Conservation (phyloP, 176 grass and related monocot genomes). For the Triticum dicoccoides region DNA sequence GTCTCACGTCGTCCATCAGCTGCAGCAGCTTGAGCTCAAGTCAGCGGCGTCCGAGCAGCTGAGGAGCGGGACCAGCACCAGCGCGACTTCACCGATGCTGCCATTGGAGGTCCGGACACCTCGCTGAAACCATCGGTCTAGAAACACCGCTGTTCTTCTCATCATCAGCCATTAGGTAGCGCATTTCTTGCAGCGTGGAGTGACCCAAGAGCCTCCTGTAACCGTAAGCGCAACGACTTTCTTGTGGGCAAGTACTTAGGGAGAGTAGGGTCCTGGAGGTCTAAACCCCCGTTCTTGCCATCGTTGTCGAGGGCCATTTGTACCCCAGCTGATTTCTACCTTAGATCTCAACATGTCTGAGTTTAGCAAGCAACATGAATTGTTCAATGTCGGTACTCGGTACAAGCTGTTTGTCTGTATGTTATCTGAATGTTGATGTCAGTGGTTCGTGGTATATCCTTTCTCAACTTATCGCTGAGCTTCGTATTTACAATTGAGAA, state of each 20-base stretch:
- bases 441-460: not conserved
- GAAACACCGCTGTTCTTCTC: not conserved
- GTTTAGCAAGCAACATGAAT: not conserved
- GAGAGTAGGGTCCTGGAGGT: not conserved
- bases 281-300: not conserved
- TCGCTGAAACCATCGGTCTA: constrained; percentile 30
- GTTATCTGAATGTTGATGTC: not conserved
- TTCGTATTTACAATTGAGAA: too few species aligned
- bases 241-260: not conserved
- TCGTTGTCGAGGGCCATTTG: not conserved
- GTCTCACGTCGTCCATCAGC: constrained; percentile 94
- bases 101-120: constrained; percentile 80
- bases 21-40: constrained; percentile 82
- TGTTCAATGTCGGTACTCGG: not conserved
- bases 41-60: constrained; percentile 56
- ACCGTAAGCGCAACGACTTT: constrained; percentile 9
- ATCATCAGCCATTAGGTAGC: not conserved
- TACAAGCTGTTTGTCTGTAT: not conserved
- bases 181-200: not conserved
- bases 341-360: not conserved
- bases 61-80: constrained; percentile 89
- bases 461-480: too few species aligned
- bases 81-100: constrained; percentile 83
- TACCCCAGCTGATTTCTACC: not conserved
- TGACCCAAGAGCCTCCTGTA: constrained; percentile 17